A percentile compares a stretch with the other conserved stretches of the same genome.
These are phyloP conservation scores for Calonectria naviculata DNA, from an alignment of 2,329 filamentous ascomycete species.

Conservation along the genomic window DNA sequence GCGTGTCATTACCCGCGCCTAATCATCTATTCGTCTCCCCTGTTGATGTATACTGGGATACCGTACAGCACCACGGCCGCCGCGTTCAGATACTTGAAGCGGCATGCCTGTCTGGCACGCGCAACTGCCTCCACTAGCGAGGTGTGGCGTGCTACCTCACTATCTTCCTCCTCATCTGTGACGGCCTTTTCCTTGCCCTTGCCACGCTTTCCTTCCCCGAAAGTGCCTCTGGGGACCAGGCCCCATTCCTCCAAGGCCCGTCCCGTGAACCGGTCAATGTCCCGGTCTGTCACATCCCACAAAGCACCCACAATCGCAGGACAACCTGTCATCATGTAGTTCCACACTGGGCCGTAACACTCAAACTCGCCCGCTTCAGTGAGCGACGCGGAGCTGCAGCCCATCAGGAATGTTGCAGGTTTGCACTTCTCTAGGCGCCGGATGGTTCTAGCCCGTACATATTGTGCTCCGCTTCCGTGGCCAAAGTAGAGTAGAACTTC, in stretches of 20 bases:
- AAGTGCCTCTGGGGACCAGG: constrained; percentile 65
- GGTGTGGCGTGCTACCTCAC: constrained; percentile 48
- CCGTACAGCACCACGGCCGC: constrained; percentile 96
- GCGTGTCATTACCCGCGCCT: constrained; percentile 13
- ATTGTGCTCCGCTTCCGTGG: constrained; percentile 94
- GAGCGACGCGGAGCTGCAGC: constrained; percentile 88
- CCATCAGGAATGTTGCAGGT: constrained; percentile 89
- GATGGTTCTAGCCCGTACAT: constrained; percentile 87
- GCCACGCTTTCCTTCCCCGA: constrained; percentile 47
- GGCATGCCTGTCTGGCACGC: constrained; percentile 80
- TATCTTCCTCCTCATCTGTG: constrained; percentile 38
- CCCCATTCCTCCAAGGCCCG: constrained; percentile 89
- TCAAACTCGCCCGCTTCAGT: constrained; percentile 87
- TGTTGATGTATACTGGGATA: constrained; percentile 84
- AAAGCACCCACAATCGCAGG: constrained; percentile 91
- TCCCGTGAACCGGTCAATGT: constrained; percentile 93
- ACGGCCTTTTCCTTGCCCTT: constrained; percentile 40
- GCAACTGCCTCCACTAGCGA: constrained; percentile 86
- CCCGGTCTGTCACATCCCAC: constrained; percentile 98
- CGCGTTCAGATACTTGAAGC: constrained; percentile 90
- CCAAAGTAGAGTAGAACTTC: constrained; percentile 93
- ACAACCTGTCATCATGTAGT: constrained; percentile 89
- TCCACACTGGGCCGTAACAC: constrained; percentile 88
- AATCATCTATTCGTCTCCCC: constrained; percentile 34
- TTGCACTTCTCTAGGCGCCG: constrained; percentile 79